A percentile compares a stretch with the other conserved stretches of the same genome.
Evolutionary conservation across 352 stramenopile genomes (phyloP).

Genomic region (Nothophytophthora sp.): DNA sequence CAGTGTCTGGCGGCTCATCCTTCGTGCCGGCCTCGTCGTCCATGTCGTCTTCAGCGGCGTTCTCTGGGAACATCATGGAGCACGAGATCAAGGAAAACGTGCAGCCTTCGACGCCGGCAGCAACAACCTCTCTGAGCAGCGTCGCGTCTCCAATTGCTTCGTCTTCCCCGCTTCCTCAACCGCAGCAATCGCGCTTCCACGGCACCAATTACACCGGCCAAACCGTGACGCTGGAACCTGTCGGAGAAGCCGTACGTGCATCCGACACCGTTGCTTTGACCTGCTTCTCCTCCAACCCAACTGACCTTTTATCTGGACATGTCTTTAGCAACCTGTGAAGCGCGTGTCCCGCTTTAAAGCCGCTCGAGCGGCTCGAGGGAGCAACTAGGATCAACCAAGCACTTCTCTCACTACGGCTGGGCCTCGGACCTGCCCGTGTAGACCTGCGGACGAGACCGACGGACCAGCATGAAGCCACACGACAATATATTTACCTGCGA

Average conservation of each 20-base stretch:
- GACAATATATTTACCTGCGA: constrained; percentile 36
- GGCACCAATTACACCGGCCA: constrained; percentile 75
- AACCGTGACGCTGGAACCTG: constrained; percentile 66
- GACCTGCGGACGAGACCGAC: no score
- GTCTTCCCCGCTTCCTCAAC: constrained; percentile 18
- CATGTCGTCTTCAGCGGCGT: constrained; percentile 51
- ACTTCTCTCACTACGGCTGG: neutral
- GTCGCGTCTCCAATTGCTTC: no score
- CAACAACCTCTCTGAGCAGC: constrained; percentile 3
- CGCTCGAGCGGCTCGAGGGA: constrained; percentile 32
- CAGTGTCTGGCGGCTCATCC: constrained; percentile 12
- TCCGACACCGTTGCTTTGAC: constrained; percentile 21
- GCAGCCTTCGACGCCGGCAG: constrained; percentile 4
- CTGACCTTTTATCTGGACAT: no score
- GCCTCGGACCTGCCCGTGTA: no score
- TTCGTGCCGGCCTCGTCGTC: constrained; percentile 22
- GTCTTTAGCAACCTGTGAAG: constrained; percentile 73
- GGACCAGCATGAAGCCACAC: no score
- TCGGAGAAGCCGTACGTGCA: constrained; percentile 71
- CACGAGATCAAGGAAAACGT: constrained; percentile 40
- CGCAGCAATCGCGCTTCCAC: constrained; percentile 49
- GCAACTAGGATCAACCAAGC: constrained; percentile 7
- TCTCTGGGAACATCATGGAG: constrained; percentile 77
- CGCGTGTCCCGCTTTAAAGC: constrained; percentile 86
- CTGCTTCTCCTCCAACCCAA: no score